phyloP scores from a whole-genome alignment of 2,329 filamentous ascomycete genomes.

The Cercospora berteroae region DNA sequence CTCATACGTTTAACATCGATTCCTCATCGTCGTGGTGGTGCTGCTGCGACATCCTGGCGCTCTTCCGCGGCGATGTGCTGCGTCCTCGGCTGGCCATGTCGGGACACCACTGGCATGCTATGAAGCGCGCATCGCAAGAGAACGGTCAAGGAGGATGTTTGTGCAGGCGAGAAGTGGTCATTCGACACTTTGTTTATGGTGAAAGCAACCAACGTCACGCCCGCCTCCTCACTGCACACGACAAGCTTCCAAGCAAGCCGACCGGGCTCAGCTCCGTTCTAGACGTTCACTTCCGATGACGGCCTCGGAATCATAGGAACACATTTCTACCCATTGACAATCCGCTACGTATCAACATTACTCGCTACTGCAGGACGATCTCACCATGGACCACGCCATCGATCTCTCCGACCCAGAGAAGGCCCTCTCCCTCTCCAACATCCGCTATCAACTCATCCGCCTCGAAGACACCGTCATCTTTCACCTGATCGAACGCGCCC shows the following conservation, averaged over 20 bases:
- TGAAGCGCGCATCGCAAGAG: conserved; percentile 15
- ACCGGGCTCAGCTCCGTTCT: neutral
- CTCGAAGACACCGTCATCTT: conserved; percentile 98
- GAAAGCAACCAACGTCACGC: conserved; percentile 3
- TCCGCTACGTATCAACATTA: neutral
- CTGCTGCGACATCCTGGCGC: conserved; percentile 19
- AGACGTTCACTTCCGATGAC: neutral
- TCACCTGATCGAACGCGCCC: conserved; percentile 94
- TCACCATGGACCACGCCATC: conserved; percentile 79
- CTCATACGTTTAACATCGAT: conserved; percentile 25
- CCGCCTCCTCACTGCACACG: neutral
- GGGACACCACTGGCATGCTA: conserved; percentile 4
- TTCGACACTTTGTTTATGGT: conserved; percentile 6
- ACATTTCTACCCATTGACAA: neutral
- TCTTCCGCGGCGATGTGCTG: conserved; percentile 32
- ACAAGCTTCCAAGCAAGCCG: neutral
- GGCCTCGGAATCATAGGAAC: neutral
- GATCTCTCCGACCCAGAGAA: conserved; percentile 81
- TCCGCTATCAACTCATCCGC: conserved; percentile 76
- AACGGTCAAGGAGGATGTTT: neutral
- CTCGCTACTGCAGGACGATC: neutral
- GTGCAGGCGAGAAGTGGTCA: conserved; percentile 1
- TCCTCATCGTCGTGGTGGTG: conserved; percentile 27
- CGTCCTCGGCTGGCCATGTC: conserved; percentile 32
- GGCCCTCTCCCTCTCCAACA: conserved; percentile 85